Evolutionary conservation across 1,139 yeast genomes (phyloP), one percentile per base, ranked within the genome.

Genomic region (Diutina neorugosa): DNA sequence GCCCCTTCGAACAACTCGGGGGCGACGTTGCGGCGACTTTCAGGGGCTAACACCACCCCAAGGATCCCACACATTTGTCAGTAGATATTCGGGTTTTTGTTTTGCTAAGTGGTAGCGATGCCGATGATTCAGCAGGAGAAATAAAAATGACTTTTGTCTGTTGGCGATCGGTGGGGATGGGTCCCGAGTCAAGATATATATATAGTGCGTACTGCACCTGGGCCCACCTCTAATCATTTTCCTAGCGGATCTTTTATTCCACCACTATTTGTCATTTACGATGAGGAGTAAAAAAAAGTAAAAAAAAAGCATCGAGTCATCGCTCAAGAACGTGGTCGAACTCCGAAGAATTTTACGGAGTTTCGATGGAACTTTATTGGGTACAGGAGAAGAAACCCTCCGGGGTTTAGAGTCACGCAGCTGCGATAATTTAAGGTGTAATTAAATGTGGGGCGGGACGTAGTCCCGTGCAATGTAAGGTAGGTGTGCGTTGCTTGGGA

Each of bases 1-100:
- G 95, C 87, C 19, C 96, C 97, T 68, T 93, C 98, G 57, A 89
- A 84, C 54, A 93, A 74, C 65, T 91, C 98, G 9, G 96, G 82
- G 20, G 96, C 94, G 53, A 87, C 97, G 55, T 80, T 77, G 53
- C 77, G 78, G 37, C 74, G 69, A 60, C 83, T 86, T 67, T 90
- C 88, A n/a, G 16, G 16, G 14, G 96, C 89, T 57, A 89, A 75
- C 51, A 89, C 86, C 55, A 91, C 77, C 57, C 96, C 98, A 62
- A 91, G 73, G 58, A 93, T 85, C 62, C 98, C 99, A 81, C 99
- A 93, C 99, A 89, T 89, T 12, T 43, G 44, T 18, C 19, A 7
- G n/a, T 16, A 11, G 8, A n/a, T 7, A 14, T 12, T 14, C n/a
- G 8, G 23, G 27, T 46, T 18, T 20, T 14, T n/a, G 19, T n/a